Conservation (phyloP, 495 filamentous ascomycete genomes). For the Amorphotheca resinae region DNA sequence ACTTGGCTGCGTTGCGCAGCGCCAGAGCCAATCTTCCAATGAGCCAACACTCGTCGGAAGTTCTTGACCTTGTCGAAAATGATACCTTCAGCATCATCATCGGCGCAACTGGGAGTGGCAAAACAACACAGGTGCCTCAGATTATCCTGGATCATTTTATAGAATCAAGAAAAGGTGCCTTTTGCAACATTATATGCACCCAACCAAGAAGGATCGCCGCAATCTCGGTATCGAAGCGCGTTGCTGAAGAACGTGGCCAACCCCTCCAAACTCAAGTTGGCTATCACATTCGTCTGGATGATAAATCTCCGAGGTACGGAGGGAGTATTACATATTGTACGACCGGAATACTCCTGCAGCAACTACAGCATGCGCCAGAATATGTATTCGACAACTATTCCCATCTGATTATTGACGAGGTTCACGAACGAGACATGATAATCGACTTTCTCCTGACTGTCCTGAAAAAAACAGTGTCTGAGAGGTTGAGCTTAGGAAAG, state of each 20-base stretch:
- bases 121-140: constrained; percentile 91
- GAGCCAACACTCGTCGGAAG: constrained; percentile 56
- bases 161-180: constrained; percentile 30
- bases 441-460: constrained; percentile 82
- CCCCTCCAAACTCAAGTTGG: constrained; percentile 71
- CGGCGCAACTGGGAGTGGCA: constrained; percentile 89
- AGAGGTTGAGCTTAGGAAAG: constrained; percentile 41
- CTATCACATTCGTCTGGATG: constrained; percentile 86
- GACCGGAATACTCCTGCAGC: constrained; percentile 90
- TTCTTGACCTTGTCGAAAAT: constrained; percentile 48
- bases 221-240: constrained; percentile 74
- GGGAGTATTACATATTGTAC: constrained; percentile 81
- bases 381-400: constrained; percentile 72
- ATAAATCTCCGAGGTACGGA: constrained; percentile 46
- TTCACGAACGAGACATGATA: constrained; percentile 86
- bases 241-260: constrained; percentile 79
- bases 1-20: not conserved
- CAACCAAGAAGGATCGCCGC: constrained; percentile 88
- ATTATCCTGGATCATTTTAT: constrained; percentile 58
- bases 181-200: constrained; percentile 69
- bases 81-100: constrained; percentile 71
- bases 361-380: constrained; percentile 71
- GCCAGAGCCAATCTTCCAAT: constrained; percentile 48
- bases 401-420: constrained; percentile 83
- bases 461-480: constrained; percentile 54